These are phyloP conservation scores for Nakazawaea ambrosiae DNA, from an alignment of 805 yeast genomes.

Conservation along the genomic window DNA sequence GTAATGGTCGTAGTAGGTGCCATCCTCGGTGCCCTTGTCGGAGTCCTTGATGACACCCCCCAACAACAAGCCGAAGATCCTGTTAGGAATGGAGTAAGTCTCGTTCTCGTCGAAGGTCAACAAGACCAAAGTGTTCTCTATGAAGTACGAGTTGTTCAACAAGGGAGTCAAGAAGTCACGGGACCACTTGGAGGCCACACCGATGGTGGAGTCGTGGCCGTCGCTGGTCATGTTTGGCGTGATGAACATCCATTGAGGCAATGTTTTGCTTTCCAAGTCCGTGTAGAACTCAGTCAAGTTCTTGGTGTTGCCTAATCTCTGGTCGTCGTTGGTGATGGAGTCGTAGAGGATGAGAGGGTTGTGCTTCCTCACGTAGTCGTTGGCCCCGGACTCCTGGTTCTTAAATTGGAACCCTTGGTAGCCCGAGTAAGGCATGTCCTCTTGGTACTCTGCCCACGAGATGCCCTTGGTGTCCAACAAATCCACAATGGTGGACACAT, in stretches of 20 bases:
- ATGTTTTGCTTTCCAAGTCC: constrained; percentile 30
- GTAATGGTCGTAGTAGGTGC: constrained; percentile 46
- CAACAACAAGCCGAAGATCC: constrained; percentile 36
- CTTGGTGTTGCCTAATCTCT: constrained; percentile 37
- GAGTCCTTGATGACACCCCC: constrained; percentile 40
- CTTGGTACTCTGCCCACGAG: constrained; percentile 49
- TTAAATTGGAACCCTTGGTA: constrained; percentile 39
- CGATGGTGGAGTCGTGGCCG: constrained; percentile 42
- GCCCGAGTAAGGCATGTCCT: constrained; percentile 46
- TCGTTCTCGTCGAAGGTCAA: constrained; percentile 46
- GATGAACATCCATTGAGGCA: constrained; percentile 47
- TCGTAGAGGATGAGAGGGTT: constrained; percentile 40
- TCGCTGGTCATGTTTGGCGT: constrained; percentile 50
- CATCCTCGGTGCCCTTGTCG: constrained; percentile 35
- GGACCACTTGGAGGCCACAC: constrained; percentile 39
- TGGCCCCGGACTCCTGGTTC: constrained; percentile 33
- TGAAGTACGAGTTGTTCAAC: constrained; percentile 38
- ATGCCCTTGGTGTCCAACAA: constrained; percentile 36
- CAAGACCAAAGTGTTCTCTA: constrained; percentile 35
- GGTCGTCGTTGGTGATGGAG: constrained; percentile 26
- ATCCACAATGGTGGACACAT: constrained; percentile 42
- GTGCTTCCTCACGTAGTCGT: constrained; percentile 46
- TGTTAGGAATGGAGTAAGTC: constrained; percentile 35
- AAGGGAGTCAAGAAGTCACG: constrained; percentile 36
- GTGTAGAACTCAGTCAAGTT: constrained; percentile 36